Evolutionary conservation across 2,329 filamentous ascomycete genomes (phyloP).

Genomic region (Incumbomyces delicatus): DNA sequence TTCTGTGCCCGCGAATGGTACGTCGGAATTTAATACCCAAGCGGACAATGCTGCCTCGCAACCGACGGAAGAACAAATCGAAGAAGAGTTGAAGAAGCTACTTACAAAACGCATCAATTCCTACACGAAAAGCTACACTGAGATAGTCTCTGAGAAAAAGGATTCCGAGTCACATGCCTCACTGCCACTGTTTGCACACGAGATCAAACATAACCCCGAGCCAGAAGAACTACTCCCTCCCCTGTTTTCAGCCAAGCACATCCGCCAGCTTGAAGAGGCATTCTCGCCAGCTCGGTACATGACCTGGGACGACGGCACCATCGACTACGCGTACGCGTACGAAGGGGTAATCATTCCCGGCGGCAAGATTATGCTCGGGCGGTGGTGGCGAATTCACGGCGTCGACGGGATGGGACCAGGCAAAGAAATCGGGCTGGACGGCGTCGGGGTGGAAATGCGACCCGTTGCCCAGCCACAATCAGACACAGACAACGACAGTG

Average conservation of each 20-base stretch:
- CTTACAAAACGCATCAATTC: neutral
- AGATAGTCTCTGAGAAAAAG: neutral
- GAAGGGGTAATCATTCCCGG: conserved; percentile 41
- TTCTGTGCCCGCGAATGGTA: neutral
- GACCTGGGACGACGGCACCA: conserved; percentile 17
- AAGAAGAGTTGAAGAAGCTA: neutral
- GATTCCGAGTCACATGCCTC: no score
- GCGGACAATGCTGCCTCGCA: neutral
- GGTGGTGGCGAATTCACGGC: conserved; percentile 35
- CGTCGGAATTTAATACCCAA: neutral
- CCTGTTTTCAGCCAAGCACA: conserved; percentile 3
- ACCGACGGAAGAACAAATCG: conserved; percentile 10
- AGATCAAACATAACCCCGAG: neutral
- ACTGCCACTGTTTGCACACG: neutral
- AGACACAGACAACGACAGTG: neutral
- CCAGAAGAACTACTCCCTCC: neutral
- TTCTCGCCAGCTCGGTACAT: conserved; percentile 12
- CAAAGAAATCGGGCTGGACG: conserved; percentile 11
- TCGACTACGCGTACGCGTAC: conserved; percentile 34
- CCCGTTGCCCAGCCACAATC: neutral
- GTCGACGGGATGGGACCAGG: conserved; percentile 9
- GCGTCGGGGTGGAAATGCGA: conserved; percentile 5
- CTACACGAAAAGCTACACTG: neutral
- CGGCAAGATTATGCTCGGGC: conserved; percentile 38
- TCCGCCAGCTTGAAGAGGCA: conserved; percentile 17